A percentile compares a stretch with the other conserved stretches of the same genome.
Evolutionary conservation across 148 eudicot genomes (phyloP).

Genomic region (Nepenthes mirabilis): DNA sequence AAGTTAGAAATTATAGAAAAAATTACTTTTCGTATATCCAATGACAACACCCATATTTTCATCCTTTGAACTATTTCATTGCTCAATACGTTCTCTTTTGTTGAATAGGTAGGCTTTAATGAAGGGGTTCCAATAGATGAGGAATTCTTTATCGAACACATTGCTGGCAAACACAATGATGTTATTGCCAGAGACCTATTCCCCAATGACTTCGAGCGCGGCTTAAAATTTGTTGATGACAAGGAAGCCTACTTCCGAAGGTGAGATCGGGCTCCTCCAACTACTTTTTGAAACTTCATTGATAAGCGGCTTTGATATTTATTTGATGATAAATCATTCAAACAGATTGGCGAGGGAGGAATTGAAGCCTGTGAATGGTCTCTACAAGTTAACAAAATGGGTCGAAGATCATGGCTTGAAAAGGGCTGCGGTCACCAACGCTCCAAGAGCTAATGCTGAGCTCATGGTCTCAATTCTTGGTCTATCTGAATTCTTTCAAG

Average conservation of each 20-base stretch:
- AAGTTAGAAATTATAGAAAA: too few relatives aligned
- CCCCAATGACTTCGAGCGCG: conserved; percentile 66
- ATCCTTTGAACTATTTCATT: too few relatives aligned
- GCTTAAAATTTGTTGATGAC: conserved; percentile 53
- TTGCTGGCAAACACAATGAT: conserved; percentile 82
- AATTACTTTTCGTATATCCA: too few relatives aligned
- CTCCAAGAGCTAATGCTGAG: conserved; percentile 76
- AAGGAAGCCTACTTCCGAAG: conserved; percentile 78
- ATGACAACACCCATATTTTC: too few relatives aligned
- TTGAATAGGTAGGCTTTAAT: conserved; percentile 72
- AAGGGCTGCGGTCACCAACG: conserved; percentile 94
- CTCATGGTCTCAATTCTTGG: conserved; percentile 71
- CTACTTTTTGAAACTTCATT: not conserved
- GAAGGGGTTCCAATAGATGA: conserved; percentile 69
- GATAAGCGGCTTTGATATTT: not conserved
- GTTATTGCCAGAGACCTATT: conserved; percentile 69
- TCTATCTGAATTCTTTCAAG: conserved; percentile 65
- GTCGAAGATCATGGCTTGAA: conserved; percentile 71
- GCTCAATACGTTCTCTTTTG: conserved; percentile 5
- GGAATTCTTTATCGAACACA: conserved; percentile 53
- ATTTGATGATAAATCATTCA: not conserved
- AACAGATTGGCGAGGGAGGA: conserved; percentile 60
- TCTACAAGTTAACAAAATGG: conserved; percentile 67
- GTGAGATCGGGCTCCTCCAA: conserved; percentile 11
- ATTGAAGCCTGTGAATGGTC: conserved; percentile 56